Evolutionary conservation across 202 grass and related monocot genomes (phyloP), one percentile per base, ranked within the genome.

Genomic region (Schoenoplectus triqueter): DNA sequence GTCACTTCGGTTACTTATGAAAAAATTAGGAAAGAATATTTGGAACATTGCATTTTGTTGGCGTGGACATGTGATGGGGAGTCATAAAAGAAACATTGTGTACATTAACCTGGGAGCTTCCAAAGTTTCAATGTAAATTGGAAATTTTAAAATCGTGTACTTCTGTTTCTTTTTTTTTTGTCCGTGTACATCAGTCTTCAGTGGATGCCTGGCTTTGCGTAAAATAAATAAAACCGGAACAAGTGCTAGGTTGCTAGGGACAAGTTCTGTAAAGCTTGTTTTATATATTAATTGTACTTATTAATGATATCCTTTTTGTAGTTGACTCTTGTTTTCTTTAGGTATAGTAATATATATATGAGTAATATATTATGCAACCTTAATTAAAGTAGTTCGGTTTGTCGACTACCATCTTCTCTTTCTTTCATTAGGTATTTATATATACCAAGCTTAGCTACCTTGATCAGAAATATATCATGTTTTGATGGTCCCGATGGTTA

Each of bases 371-470:
- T 57, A 57, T 57, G 56, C 39, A 14, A 56, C 39, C 10, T 76
- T 56, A 72, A 72, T 76, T 56, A 72, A 72, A 72, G 69, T 40
- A 77, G 20, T 77, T 77, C 51, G 73, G 73, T 77, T 77, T 77
- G 73, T 77, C 50, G 56, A 77, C 73, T 56, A 77, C 73, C 73
- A 77, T 56, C 21, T 76, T 55, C 69, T 73, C 69, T 50, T n/a
- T 73, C 69, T 73, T 73, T 7, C 50, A 39, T 77, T 77, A 8
- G 51, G 10, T 57, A 56, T 54, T 56, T 51, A 7, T 70, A 62
- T 62, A 17, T 70, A 14, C 47, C 51, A 17, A 62, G 2, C 59
- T 73, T 4, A 3, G 47, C 42, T 47, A 70, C 15, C 5, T 70
- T 70, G 41, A 70, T 70, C 5, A 47, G 42, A 7, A 69, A 18